These are phyloP conservation scores for Chrysanthemum seticuspe DNA, from an alignment of 129 eudicot species.

Conservation along the genomic window DNA sequence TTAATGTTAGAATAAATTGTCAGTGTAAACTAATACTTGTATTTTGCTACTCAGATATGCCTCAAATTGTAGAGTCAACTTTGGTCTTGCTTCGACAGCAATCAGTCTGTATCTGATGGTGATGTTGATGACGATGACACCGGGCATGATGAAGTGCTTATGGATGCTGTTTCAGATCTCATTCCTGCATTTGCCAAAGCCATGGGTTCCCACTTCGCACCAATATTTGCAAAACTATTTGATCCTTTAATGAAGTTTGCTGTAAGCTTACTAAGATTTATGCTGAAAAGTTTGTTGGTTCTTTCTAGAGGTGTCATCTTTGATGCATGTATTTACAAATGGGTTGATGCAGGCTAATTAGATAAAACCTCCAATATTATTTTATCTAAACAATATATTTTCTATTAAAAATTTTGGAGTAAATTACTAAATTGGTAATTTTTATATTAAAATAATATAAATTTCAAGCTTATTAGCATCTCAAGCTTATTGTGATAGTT, in stretches of 20 bases:
- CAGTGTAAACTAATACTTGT: conserved; percentile 10
- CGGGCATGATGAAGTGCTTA: conserved; percentile 94
- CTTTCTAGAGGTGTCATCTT: background rate
- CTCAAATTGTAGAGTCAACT: conserved; percentile 78
- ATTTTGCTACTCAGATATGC: conserved; percentile 48
- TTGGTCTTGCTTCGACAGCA: conserved; percentile 65
- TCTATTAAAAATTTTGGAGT: too few relatives aligned
- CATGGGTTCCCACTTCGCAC: conserved; percentile 92
- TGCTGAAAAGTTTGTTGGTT: conserved; percentile 8
- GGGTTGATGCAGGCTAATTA: background rate
- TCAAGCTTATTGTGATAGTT: too few relatives aligned
- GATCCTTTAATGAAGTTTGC: conserved; percentile 94
- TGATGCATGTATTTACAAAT: background rate
- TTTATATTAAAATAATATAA: too few relatives aligned
- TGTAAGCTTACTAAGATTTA: conserved; percentile 42
- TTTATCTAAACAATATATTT: too few relatives aligned
- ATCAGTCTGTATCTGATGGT: conserved; percentile 85
- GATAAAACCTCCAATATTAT: too few relatives aligned
- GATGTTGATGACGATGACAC: conserved; percentile 84
- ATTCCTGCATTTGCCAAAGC: conserved; percentile 98
- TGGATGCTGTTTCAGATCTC: conserved; percentile 99
- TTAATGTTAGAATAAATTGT: background rate
- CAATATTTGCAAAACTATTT: conserved; percentile 68
- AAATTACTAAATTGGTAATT: too few relatives aligned
- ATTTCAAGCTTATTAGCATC: too few relatives aligned